Evolutionary conservation across 257 asterid genomes (phyloP).

Genomic region (Solanum tarapatanum): DNA sequence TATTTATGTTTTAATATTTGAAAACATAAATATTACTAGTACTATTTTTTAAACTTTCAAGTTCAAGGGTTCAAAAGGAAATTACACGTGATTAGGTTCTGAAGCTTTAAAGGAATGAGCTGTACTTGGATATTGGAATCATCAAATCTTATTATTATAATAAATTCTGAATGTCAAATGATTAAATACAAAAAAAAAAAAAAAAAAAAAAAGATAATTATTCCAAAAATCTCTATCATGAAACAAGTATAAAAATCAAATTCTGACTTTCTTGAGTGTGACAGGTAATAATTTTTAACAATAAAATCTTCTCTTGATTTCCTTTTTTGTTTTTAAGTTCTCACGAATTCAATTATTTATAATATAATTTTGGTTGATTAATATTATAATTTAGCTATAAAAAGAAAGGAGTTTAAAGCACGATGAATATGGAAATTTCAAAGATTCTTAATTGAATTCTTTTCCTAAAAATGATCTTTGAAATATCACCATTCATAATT

Average conservation of each 20-base stretch:
- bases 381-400: neutral
- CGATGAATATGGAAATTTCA: too few relatives aligned
- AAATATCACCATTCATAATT: too few relatives aligned
- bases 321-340: neutral
- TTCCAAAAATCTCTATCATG: neutral
- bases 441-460: neutral
- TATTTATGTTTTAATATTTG: too few relatives aligned
- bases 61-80: neutral
- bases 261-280: neutral
- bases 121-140: neutral
- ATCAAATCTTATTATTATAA: neutral
- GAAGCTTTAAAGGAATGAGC: neutral
- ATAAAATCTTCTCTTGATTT: neutral
- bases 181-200: too few relatives aligned
- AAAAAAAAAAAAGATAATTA: fast-evolving
- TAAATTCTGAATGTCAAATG: neutral
- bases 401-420: neutral
- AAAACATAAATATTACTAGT: too few relatives aligned
- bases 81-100: neutral
- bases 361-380: neutral
- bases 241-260: neutral
- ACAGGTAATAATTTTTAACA: neutral
- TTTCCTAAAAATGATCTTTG: neutral
- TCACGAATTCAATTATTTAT: neutral
- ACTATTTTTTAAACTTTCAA: neutral